Evolutionary conservation across 2,329 filamentous ascomycete genomes (phyloP).

Genomic region (Septoria petroselini): DNA sequence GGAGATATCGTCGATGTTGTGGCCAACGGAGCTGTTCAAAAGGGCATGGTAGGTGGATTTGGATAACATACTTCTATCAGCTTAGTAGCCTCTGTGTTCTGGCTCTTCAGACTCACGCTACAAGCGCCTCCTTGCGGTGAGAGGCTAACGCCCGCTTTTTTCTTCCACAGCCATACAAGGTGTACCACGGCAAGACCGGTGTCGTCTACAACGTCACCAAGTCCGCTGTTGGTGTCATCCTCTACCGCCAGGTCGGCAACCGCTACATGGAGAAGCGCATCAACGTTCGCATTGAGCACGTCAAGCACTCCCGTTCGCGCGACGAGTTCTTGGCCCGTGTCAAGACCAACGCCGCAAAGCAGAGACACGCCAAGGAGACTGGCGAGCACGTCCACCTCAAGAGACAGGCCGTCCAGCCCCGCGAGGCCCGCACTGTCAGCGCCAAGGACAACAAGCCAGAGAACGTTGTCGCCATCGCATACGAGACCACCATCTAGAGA

Average conservation of each 20-base stretch:
- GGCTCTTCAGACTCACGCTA: constrained; percentile 15
- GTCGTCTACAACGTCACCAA: constrained; percentile 84
- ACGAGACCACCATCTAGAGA: constrained; percentile 95
- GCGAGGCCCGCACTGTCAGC: constrained; percentile 75
- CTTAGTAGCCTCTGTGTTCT: constrained; percentile 16
- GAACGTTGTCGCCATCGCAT: constrained; percentile 86
- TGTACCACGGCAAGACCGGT: constrained; percentile 96
- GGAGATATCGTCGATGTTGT: constrained; percentile 99
- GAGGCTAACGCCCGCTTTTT: constrained; percentile 15
- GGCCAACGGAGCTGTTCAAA: constrained; percentile 96
- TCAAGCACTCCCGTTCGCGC: constrained; percentile 87
- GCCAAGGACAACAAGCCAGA: constrained; percentile 81
- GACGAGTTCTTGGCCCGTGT: constrained; percentile 96
- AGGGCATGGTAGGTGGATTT: constrained; percentile 67
- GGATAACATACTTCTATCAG: constrained; percentile 6
- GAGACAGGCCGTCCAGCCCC: constrained; percentile 77
- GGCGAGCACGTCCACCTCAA: constrained; percentile 88
- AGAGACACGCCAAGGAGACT: constrained; percentile 87
- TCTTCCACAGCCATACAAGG: constrained; percentile 73
- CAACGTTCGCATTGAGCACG: constrained; percentile 98
- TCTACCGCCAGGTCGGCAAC: constrained; percentile 99
- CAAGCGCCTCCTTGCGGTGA: constrained; percentile 17
- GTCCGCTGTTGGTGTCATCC: constrained; percentile 94
- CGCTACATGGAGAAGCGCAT: constrained; percentile 99
- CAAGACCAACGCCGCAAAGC: constrained; percentile 91